These are phyloP conservation scores for Friedmanniomyces simplex DNA, from an alignment of 495 filamentous ascomycete species.

Conservation along the genomic window DNA sequence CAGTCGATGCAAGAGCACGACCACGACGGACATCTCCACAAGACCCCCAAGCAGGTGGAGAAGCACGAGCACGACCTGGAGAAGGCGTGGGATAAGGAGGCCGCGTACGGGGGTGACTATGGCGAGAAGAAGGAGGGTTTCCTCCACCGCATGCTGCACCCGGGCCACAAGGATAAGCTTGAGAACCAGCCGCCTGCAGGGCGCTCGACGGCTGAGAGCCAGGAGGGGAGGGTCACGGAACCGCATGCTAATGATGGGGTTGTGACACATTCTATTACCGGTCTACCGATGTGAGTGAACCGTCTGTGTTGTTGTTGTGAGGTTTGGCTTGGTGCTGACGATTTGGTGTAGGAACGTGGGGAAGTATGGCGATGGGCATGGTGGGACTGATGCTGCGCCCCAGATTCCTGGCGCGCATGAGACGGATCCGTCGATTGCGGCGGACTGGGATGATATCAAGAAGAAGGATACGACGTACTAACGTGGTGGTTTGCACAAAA, in stretches of 20 bases:
- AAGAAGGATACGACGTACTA: slow-evolving; percentile 25
- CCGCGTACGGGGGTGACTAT: slow-evolving; percentile 7
- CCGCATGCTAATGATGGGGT: slow-evolving; percentile 4
- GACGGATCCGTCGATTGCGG: not conserved
- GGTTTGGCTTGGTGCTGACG: too few relatives aligned
- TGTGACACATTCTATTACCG: slow-evolving; percentile 26
- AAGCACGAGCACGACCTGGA: slow-evolving; percentile 15
- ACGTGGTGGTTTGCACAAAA: not conserved
- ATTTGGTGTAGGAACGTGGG: slow-evolving; percentile 16
- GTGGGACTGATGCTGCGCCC: slow-evolving; percentile 23
- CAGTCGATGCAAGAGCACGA: slow-evolving; percentile 21
- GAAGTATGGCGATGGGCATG: slow-evolving; percentile 23
- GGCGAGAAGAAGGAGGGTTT: slow-evolving; percentile 20
- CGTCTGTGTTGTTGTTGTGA: too few relatives aligned
- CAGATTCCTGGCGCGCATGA: slow-evolving; percentile 8
- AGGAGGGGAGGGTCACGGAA: too few relatives aligned
- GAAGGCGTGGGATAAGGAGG: slow-evolving; percentile 22
- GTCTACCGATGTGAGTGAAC: slow-evolving; percentile 20
- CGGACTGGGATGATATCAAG: slow-evolving; percentile 23
- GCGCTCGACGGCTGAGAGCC: too few relatives aligned
- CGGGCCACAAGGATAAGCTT: slow-evolving; percentile 18
- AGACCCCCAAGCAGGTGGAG: slow-evolving; percentile 17
- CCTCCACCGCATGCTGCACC: slow-evolving; percentile 20
- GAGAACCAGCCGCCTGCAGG: slow-evolving; percentile 15
- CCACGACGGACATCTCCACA: slow-evolving; percentile 20